Evolutionary conservation across 305 asterid genomes (phyloP).

Genomic region (Rubia tinctorum): DNA sequence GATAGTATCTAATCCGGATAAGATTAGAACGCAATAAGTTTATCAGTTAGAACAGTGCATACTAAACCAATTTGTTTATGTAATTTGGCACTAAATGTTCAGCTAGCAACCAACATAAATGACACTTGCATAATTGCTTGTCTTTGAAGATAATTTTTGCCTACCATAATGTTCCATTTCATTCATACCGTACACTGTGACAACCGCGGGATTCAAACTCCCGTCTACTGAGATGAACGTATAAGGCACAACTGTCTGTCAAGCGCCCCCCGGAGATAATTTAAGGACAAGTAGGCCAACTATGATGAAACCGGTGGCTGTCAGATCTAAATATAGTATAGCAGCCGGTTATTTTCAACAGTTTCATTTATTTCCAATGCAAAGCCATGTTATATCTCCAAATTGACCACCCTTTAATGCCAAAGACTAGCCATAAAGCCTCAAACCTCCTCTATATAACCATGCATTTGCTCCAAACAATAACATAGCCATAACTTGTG

Average conservation of each 20-base stretch:
- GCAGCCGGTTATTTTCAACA: not conserved
- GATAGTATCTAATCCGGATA: not conserved
- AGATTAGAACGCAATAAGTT: not conserved
- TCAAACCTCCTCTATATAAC: not conserved
- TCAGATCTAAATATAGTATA: conserved; percentile 11
- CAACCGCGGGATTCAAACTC: not conserved
- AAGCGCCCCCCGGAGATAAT: no score
- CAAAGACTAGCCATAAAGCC: not conserved
- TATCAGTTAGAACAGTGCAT: not conserved
- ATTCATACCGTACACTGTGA: not conserved
- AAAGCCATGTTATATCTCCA: conserved; percentile 10
- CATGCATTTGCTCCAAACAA: not conserved
- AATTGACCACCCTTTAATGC: conserved; percentile 2
- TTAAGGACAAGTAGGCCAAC: not conserved
- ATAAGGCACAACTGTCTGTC: no score
- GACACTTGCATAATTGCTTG: conserved; percentile 3
- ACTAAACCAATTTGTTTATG: not conserved
- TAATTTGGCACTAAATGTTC: not conserved
- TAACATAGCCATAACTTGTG: not conserved
- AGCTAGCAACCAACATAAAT: conserved; percentile 1
- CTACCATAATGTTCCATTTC: not conserved
- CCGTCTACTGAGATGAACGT: not conserved
- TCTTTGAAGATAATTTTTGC: not conserved
- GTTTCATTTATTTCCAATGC: not conserved
- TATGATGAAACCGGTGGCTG: conserved; percentile 2